Evolutionary conservation across 1,284 basidiomycete species (phyloP).

Genomic region (Trichosporon sp.): DNA sequence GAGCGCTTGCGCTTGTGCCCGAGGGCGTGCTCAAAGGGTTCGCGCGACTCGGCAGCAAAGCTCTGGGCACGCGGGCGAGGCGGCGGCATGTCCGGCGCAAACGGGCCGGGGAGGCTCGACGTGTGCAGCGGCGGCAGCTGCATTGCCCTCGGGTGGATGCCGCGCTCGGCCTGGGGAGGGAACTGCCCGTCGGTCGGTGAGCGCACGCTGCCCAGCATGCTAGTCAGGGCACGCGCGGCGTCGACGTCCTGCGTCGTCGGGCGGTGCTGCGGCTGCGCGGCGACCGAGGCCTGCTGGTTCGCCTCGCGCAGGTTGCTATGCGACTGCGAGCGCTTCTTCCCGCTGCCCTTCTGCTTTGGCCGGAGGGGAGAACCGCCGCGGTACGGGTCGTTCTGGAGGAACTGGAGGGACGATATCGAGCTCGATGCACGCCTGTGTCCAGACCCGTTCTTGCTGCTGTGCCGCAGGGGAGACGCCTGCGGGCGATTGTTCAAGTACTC

Average conservation of each 20-base stretch:
- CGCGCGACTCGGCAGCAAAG: slow-evolving; percentile 27
- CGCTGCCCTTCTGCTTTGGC: slow-evolving; percentile 26
- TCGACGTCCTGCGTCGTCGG: slow-evolving; percentile 52
- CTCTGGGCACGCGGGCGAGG: slow-evolving; percentile 30
- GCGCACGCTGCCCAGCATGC: slow-evolving; percentile 43
- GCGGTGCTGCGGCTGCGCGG: slow-evolving; percentile 11
- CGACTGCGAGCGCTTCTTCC: slow-evolving; percentile 50
- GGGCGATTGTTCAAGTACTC: slow-evolving; percentile 28
- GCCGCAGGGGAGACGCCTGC: slow-evolving; percentile 25
- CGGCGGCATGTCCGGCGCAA: slow-evolving; percentile 29
- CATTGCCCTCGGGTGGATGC: slow-evolving; percentile 8
- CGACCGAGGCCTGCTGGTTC: slow-evolving; percentile 6
- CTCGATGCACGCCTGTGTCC: slow-evolving; percentile 30
- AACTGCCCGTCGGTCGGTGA: slow-evolving; percentile 24
- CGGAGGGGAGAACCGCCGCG: slow-evolving; percentile 29
- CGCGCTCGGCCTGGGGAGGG: slow-evolving; percentile 2
- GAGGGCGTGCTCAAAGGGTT: slow-evolving; percentile 21
- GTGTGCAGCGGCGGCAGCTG: slow-evolving; percentile 25
- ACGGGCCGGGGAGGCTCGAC: background rate
- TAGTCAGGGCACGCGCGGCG: slow-evolving; percentile 51
- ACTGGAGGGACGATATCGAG: slow-evolving; percentile 26
- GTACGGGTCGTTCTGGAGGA: slow-evolving; percentile 32
- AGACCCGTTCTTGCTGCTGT: slow-evolving; percentile 8
- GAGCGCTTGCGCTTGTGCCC: slow-evolving; percentile 15
- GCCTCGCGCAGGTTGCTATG: slow-evolving; percentile 43